Conservation (phyloP, 176 grass and related monocot species). For the Guadua angustifolia region DNA sequence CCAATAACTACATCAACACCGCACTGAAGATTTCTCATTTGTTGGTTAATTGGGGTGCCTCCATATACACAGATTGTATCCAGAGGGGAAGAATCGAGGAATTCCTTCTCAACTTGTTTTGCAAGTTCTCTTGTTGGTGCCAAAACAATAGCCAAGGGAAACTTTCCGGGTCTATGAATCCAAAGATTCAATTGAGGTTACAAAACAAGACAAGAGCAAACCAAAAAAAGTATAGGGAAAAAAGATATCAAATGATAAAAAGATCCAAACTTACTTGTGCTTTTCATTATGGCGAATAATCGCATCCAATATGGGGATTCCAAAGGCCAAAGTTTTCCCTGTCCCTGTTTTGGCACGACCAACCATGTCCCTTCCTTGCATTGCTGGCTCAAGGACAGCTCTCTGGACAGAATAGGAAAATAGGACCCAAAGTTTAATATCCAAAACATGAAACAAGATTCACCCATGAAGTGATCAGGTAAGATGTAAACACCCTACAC, state of each 20-base stretch:
- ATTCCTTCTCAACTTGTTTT: constrained; percentile 96
- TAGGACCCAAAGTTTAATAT: constrained; percentile 21
- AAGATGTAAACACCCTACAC: not conserved
- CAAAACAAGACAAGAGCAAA: not conserved
- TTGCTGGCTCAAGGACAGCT: constrained; percentile 97
- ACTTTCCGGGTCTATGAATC: constrained; percentile 61
- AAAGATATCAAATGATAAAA: not conserved
- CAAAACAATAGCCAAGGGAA: constrained; percentile 80
- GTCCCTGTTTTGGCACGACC: constrained; percentile 95
- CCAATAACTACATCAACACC: constrained; percentile 95
- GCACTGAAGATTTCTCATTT: constrained; percentile 67
- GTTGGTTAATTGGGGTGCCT: constrained; percentile 79
- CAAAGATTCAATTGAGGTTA: constrained; percentile 5
- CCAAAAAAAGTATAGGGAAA: not conserved
- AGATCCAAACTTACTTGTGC: constrained; percentile 55
- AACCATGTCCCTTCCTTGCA: constrained; percentile 96
- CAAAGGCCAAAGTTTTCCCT: constrained; percentile 97
- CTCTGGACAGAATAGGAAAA: constrained; percentile 51
- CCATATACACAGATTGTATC: constrained; percentile 90
- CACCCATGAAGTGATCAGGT: not conserved
- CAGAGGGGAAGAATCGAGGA: constrained; percentile 69
- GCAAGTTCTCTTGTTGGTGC: constrained; percentile 98
- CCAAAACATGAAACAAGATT: not conserved
- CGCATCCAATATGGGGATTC: constrained; percentile 89
- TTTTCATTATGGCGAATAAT: constrained; percentile 78